Evolutionary conservation across 768 basidiomycete species (phyloP), one percentile per base, ranked within the genome.

Genomic region (Phylloporus scabripes): DNA sequence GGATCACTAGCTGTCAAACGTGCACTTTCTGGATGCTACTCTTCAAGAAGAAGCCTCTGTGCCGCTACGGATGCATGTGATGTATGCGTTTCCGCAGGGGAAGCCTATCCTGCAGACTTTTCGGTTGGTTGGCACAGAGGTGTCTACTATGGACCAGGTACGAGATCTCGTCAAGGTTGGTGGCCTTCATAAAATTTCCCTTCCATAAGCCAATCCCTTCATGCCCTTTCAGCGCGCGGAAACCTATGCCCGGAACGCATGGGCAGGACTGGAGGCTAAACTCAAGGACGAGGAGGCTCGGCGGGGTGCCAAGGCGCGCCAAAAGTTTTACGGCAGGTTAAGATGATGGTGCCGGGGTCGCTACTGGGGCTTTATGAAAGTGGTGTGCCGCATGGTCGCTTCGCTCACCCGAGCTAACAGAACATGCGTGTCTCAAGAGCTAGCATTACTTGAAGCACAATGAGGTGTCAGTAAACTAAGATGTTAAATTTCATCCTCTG

Each of bases 21-120:
- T 73, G 4, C 79, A 87, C 57, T 87, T 84, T 54, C 72, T 93
- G 36, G 92, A 94, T 51, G 88, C 88, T 8, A 82, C 80, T 0
- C 60, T 69, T 2, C 74, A 76, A 41, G 92, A 94, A 68, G 88
- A 91, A 60, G 72, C 81, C 0, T 80, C 87, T 0, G 76, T 78
- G 0, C 77, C 82, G 0, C 62, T 81, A 2, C 76, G 79, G 10
- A 66, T 92, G 15, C 65, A 90, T 17, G 60, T 85, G 0, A 72
- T 83, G 48, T 86, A 81, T 60, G 81, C 87, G 0, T 88, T 87
- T 49, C 68, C 73, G 0, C 49, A 56, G 17, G 59, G 64, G 7
- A 50, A 67, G 24, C 63, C 79, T 1, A 65, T 60, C 15, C 56
- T 92, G 4, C 85, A 87, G 54, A 79, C 78, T 0, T 80, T 86